phyloP scores from a whole-genome alignment of 805 yeast species.

The Schizosaccharomyces cryophilus region DNA sequence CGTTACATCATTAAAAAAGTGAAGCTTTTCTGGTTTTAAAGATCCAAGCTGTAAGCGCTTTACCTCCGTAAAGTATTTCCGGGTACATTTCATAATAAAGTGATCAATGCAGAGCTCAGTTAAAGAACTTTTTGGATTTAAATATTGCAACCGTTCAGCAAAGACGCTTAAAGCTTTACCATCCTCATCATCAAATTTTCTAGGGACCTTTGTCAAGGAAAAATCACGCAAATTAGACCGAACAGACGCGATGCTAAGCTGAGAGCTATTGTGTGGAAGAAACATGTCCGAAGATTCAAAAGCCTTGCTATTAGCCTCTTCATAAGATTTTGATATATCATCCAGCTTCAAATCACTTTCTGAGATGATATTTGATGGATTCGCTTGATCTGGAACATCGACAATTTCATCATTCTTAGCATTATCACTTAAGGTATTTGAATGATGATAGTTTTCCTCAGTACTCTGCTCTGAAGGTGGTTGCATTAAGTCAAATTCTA shows the following conservation, averaged over 20 bases:
- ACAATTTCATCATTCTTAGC: too few relatives aligned
- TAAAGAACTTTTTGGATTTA: background rate
- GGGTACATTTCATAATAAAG: background rate
- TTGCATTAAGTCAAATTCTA: too few relatives aligned
- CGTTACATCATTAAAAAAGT: background rate
- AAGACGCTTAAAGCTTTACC: background rate
- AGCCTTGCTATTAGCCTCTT: too few relatives aligned
- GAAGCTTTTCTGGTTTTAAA: background rate
- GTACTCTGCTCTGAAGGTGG: too few relatives aligned
- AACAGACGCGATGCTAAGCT: constrained; percentile 1
- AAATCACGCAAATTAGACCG: background rate
- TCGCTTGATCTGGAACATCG: too few relatives aligned
- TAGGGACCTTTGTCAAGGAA: background rate
- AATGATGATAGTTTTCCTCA: too few relatives aligned
- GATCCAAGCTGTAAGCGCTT: background rate
- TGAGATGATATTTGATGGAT: too few relatives aligned
- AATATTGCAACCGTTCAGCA: background rate
- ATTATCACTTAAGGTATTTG: too few relatives aligned
- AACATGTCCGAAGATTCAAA: background rate
- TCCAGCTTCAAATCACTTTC: too few relatives aligned
- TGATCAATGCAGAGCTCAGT: background rate
- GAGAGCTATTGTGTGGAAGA: background rate
- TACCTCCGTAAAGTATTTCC: background rate
- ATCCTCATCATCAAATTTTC: constrained; percentile 1
- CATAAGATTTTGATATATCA: too few relatives aligned